Evolutionary conservation across 2,329 filamentous ascomycete species (phyloP), one percentile per base, ranked within the genome.

Genomic region (Aureobasidium uvarum): DNA sequence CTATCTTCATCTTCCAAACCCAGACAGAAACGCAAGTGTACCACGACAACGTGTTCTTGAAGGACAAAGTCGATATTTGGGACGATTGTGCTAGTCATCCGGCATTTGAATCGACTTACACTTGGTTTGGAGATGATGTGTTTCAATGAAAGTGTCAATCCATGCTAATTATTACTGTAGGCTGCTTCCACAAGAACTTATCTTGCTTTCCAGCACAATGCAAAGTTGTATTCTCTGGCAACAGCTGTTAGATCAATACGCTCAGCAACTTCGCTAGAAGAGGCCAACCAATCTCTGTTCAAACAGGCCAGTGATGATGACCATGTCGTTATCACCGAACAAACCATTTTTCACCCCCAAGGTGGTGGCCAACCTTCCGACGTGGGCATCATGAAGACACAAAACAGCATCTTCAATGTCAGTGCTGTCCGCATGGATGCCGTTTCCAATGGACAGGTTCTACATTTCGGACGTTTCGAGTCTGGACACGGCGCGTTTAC

Each of bases 311-410:
- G 33, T 10, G 65, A 65, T 5, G 46, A 67, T 25, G 66, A 67
- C 38, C 60, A 62, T 48, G 56, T 65, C 18, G 55, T 68, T 23
- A 20, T 66, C 36, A 66, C 66, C n/a, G 54, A 55, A 14, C 55
- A 68, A 33, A 70, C 69, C 7, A 70, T 70, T 36, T 67, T 70
- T 54, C 67, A 70, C 39, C 66, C 67, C 36, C 67, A 70, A 56
- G 69, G 69, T 5, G 69, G 69, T 20, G 69, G 69, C 11, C 69
- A 70, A 52, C 69, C 69, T 2, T 68, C 67, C n/a, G 69, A 70
- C 48, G 54, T 54, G 5, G 69, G 69, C 20, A 39, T 45, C 52
- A 68, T 69, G 41, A 64, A 63, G 8, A 43, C 64, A 41, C 50
- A 60, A 3, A 51, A 33, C n/a, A 56, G 55, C 31, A 50, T 38